Percentiles rank a stretch among this genome's conserved stretches.
These are phyloP conservation scores for Stephania japonica DNA, from an alignment of 164 flowering plant species.

Conservation along the genomic window DNA sequence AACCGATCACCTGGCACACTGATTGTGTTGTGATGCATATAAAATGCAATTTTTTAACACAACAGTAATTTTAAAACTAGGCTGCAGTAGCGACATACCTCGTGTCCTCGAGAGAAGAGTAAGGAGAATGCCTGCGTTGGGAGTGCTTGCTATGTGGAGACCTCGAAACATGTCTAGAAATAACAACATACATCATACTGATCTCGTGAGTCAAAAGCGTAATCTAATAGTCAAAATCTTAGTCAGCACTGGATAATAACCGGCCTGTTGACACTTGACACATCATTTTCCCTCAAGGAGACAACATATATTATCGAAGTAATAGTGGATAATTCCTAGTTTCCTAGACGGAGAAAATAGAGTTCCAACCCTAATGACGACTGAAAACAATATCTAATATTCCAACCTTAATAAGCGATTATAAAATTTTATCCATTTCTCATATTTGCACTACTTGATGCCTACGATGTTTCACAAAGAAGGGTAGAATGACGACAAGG, in stretches of 20 bases:
- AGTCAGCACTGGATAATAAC: slow-evolving; percentile 18
- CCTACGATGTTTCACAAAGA: background rate
- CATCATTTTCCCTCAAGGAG: slow-evolving; percentile 12
- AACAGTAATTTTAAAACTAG: slow-evolving; percentile 15
- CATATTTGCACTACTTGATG: background rate
- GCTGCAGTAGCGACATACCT: slow-evolving; percentile 50
- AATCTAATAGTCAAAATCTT: slow-evolving; percentile 24
- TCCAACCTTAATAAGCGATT: background rate
- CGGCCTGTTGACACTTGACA: slow-evolving; percentile 17
- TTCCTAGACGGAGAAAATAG: background rate
- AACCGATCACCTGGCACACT: slow-evolving; percentile 35
- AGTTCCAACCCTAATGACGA: background rate
- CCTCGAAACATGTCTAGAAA: slow-evolving; percentile 96
- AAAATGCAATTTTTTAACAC: slow-evolving; percentile 23
- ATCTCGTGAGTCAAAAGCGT: slow-evolving; percentile 46
- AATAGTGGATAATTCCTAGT: background rate
- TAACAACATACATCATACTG: slow-evolving; percentile 68
- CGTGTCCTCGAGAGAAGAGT: slow-evolving; percentile 75
- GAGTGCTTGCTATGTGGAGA: slow-evolving; percentile 98
- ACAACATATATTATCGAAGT: slow-evolving; percentile 7
- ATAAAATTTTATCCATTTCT: background rate
- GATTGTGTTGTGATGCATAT: slow-evolving; percentile 22
- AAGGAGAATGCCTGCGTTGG: slow-evolving; percentile 97
- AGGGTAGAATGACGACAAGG: background rate
- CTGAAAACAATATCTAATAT: background rate